Percentiles rank a stretch among this genome's conserved stretches.
Conservation (phyloP, 208 protist species). For the Acanthamoeba royreba region DNA sequence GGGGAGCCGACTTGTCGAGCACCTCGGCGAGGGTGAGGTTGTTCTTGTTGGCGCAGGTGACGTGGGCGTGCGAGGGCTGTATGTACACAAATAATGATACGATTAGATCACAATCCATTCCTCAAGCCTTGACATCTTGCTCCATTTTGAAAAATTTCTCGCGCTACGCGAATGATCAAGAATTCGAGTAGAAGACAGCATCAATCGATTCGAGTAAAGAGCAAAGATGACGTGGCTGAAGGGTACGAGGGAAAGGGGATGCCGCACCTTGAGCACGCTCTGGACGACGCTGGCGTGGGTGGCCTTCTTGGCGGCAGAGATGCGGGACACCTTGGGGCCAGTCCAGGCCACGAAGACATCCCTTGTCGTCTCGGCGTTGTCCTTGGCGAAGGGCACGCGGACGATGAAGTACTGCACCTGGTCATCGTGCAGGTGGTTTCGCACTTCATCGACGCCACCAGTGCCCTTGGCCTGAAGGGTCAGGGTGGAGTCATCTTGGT, state of each 20-base stretch:
- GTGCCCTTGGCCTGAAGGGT: background rate
- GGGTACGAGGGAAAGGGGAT: too few species aligned
- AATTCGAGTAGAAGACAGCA: background rate
- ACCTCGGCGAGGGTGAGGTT: background rate
- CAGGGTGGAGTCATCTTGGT: background rate
- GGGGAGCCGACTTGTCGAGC: background rate
- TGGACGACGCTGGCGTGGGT: background rate
- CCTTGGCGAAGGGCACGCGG: background rate
- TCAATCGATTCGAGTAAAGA: too few species aligned
- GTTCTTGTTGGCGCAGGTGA: background rate
- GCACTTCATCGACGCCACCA: background rate
- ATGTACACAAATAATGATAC: background rate
- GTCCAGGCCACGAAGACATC: conserved; percentile 14
- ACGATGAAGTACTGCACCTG: conserved; percentile 29
- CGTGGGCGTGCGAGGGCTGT: background rate
- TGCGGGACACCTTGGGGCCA: background rate
- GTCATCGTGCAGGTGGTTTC: background rate
- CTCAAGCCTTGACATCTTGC: too few species aligned
- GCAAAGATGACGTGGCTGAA: too few species aligned
- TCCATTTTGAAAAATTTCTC: background rate
- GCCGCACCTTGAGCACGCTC: background rate
- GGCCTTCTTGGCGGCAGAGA: background rate
- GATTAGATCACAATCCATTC: too few species aligned
- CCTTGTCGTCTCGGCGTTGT: background rate
- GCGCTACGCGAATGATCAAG: background rate